phyloP scores from a whole-genome alignment of 176 grass and related monocot genomes.

The Oryza glumipatula region DNA sequence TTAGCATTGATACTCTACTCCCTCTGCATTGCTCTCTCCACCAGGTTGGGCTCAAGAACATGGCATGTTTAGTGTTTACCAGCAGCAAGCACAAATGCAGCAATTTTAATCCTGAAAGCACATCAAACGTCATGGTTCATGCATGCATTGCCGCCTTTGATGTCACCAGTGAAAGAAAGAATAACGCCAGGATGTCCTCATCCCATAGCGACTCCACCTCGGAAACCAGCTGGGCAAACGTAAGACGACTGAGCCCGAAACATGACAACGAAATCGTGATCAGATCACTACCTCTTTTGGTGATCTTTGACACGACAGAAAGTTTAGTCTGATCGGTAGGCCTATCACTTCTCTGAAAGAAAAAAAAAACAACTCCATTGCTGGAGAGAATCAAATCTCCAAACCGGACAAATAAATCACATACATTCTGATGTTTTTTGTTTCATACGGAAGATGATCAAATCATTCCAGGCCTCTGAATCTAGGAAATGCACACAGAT shows the following conservation, averaged over 20 bases:
- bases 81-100: neutral
- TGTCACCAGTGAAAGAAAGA: slow-evolving; percentile 9
- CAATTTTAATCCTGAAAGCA: neutral
- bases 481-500: neutral
- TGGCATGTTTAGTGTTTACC: neutral
- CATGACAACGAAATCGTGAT: neutral
- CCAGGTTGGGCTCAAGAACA: slow-evolving; percentile 13
- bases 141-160: neutral
- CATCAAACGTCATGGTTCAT: neutral
- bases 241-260: neutral
- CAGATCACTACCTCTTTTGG: neutral
- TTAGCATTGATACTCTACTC: neutral
- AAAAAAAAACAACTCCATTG: neutral
- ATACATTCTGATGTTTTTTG: neutral
- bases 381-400: neutral
- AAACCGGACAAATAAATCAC: slow-evolving; percentile 8
- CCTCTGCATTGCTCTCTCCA: neutral
- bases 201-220: neutral
- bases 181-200: no score
- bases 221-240: neutral
- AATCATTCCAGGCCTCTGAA: neutral
- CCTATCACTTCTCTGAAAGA: neutral
- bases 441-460: neutral
- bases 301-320: neutral
- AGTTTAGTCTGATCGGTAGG: neutral